Conservation (phyloP, 345 rosid genomes). For the Rubroshorea leprosula region DNA sequence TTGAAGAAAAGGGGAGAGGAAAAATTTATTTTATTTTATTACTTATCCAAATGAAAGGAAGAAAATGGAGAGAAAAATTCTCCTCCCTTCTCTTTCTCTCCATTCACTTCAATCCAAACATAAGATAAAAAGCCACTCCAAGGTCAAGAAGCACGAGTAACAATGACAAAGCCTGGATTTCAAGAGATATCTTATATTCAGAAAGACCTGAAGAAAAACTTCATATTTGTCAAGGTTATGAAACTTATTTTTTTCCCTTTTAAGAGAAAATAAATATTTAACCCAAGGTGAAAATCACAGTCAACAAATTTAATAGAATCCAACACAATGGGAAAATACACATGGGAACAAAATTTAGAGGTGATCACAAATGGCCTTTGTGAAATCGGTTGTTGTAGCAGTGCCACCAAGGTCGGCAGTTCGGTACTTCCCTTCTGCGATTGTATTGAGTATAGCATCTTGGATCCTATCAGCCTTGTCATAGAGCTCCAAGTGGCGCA, state of each 20-base stretch:
- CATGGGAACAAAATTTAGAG: conserved; percentile 40
- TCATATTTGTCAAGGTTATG: conserved; percentile 1
- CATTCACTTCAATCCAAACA: too few species aligned
- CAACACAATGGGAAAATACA: conserved; percentile 21
- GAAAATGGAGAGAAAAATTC: too few species aligned
- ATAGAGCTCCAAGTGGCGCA: conserved; percentile 71
- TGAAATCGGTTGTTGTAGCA: conserved; percentile 74
- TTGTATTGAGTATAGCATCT: conserved; percentile 72
- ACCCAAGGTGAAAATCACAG: conserved; percentile 7
- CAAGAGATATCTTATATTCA: too few species aligned
- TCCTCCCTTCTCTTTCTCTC: too few species aligned
- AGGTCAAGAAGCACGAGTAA: too few species aligned
- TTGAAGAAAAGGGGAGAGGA: too few species aligned
- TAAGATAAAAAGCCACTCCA: too few species aligned
- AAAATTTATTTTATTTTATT: too few species aligned
- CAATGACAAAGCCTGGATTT: too few species aligned
- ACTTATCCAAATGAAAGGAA: too few species aligned
- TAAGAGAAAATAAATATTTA: conserved; percentile 9
- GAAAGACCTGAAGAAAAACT: neutral
- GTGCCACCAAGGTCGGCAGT: conserved; percentile 92
- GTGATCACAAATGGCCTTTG: conserved; percentile 81
- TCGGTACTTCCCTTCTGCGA: conserved; percentile 82
- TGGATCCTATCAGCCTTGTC: conserved; percentile 87
- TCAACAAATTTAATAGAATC: conserved; percentile 6
- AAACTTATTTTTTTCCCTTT: conserved; percentile 12